phyloP scores from a whole-genome alignment of 2,329 filamentous ascomycete genomes.

The Domatiomyces globalis region DNA sequence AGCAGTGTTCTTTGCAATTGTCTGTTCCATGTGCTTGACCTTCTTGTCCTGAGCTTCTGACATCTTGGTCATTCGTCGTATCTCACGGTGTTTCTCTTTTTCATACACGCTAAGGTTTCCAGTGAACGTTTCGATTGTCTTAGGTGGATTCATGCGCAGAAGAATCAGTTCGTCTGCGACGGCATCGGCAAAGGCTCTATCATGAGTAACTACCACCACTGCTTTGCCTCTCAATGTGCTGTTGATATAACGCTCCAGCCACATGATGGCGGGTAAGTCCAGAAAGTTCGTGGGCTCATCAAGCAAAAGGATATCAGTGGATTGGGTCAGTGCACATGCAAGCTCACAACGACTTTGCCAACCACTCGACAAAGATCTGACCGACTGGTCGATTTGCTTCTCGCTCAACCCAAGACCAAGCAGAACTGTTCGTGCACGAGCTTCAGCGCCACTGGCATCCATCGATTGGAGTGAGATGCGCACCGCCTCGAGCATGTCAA shows the following conservation, averaged over 20 bases:
- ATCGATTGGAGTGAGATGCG: conserved; percentile 13
- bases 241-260: conserved; percentile 61
- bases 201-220: conserved; percentile 59
- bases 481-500: conserved; percentile 15
- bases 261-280: conserved; percentile 69
- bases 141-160: conserved; percentile 44
- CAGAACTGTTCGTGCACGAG: conserved; percentile 12
- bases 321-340: conserved; percentile 52
- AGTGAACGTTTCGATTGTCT: conserved; percentile 57
- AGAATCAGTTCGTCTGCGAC: conserved; percentile 65
- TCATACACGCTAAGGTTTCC: conserved; percentile 64
- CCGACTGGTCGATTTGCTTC: conserved; percentile 11
- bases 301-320: conserved; percentile 63
- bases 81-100: conserved; percentile 43
- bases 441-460: conserved; percentile 15
- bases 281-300: conserved; percentile 84
- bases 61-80: conserved; percentile 56
- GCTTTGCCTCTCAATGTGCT: conserved; percentile 47
- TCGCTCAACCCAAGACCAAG: conserved; percentile 14
- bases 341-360: conserved; percentile 59
- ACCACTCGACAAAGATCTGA: conserved; percentile 52
- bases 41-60: conserved; percentile 71
- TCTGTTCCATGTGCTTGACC: conserved; percentile 65
- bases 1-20: conserved; percentile 59
- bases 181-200: conserved; percentile 63